These are phyloP conservation scores for Aspergillus bombycis DNA, from an alignment of 2,329 filamentous ascomycete genomes.

Conservation along the genomic window DNA sequence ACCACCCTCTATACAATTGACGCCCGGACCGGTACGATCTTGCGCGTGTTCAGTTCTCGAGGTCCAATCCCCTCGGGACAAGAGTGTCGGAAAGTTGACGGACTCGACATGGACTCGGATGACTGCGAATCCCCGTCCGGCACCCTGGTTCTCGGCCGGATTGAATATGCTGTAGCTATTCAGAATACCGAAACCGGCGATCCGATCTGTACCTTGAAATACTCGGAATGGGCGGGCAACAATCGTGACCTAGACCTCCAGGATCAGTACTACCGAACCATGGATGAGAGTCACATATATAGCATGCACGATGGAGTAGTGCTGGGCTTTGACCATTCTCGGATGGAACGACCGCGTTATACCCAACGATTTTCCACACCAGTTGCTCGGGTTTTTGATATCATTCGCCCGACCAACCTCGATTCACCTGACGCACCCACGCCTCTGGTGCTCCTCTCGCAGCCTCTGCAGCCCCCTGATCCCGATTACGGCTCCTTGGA, in stretches of 20 bases:
- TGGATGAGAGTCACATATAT: conserved; percentile 88
- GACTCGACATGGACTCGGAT: conserved; percentile 62
- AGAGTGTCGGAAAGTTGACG: conserved; percentile 73
- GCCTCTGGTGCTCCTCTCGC: conserved; percentile 81
- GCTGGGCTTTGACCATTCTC: conserved; percentile 74
- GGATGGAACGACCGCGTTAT: conserved; percentile 61
- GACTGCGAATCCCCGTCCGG: conserved; percentile 76
- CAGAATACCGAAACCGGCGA: conserved; percentile 73
- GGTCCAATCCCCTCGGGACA: conserved; percentile 71
- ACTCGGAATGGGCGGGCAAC: conserved; percentile 93
- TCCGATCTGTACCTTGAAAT: conserved; percentile 84
- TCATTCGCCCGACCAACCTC: conserved; percentile 72
- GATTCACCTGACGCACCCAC: conserved; percentile 63
- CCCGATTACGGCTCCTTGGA: conserved; percentile 47
- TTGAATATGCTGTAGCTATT: conserved; percentile 88
- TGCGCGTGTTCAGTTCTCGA: conserved; percentile 80
- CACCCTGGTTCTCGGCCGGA: conserved; percentile 79
- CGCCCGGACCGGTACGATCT: conserved; percentile 77
- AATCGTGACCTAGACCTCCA: conserved; percentile 86
- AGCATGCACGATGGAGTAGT: conserved; percentile 83
- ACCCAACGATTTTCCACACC: conserved; percentile 72
- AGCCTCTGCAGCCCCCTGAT: conserved; percentile 69
- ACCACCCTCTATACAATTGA: conserved; percentile 88
- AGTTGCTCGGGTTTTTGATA: conserved; percentile 85
- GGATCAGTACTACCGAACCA: conserved; percentile 75